Conservation (phyloP, 2,329 filamentous ascomycete genomes). For the Aspergillus floridensis region DNA sequence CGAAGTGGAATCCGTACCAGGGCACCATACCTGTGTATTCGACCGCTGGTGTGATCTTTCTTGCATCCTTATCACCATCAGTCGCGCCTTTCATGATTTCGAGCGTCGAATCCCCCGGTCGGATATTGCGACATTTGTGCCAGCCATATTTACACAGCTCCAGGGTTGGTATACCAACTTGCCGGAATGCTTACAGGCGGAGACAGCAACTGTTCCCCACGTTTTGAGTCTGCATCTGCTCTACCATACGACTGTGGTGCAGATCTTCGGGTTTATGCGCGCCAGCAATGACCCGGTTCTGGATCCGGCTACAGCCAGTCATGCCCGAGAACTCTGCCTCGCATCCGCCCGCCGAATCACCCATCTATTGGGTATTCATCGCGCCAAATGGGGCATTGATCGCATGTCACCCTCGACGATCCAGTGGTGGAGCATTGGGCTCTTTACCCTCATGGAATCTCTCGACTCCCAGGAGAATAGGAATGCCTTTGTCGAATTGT, state of each 20-base stretch:
- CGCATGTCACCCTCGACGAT: conserved; percentile 25
- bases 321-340: conserved; percentile 20
- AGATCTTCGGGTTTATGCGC: conserved; percentile 28
- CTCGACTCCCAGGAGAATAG: conserved; percentile 22
- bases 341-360: conserved; percentile 23
- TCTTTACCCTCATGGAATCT: conserved; percentile 28
- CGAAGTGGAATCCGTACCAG: conserved; percentile 12
- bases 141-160: conserved; percentile 21
- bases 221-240: conserved; percentile 27
- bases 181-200: conserved; percentile 24
- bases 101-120: conserved; percentile 12
- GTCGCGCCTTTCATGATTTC: conserved; percentile 16
- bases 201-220: conserved; percentile 23
- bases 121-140: conserved; percentile 13
- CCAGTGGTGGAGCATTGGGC: conserved; percentile 26
- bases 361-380: conserved; percentile 24
- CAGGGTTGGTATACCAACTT: conserved; percentile 25
- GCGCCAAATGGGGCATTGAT: conserved; percentile 30
- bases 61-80: conserved; percentile 21
- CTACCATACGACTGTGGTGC: conserved; percentile 28
- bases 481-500: conserved; percentile 28
- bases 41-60: conserved; percentile 25
- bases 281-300: conserved; percentile 6
- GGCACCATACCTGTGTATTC: conserved; percentile 25
- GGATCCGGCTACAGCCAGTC: conserved; percentile 4